These are phyloP conservation scores for Glebionis coronaria DNA, from an alignment of 129 eudicot species.

Conservation along the genomic window DNA sequence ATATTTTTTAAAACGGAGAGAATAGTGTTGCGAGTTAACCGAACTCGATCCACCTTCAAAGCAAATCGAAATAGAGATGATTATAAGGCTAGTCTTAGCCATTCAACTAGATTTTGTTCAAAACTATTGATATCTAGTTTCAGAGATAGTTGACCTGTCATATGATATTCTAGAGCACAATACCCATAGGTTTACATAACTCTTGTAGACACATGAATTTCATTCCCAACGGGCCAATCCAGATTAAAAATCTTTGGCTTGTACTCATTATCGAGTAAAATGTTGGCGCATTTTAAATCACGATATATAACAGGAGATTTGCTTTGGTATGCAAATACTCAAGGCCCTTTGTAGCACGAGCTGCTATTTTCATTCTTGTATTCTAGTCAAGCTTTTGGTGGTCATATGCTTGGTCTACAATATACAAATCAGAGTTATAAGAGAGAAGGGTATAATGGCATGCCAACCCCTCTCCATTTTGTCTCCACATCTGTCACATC, in stretches of 20 bases:
- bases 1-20: no score
- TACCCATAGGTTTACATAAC: conserved; percentile 49
- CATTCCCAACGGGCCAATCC: conserved; percentile 38
- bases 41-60: no score
- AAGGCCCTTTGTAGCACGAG: conserved; percentile 70
- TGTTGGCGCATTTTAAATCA: conserved; percentile 64
- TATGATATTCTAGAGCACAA: conserved; percentile 57
- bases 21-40: no score
- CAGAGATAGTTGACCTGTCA: conserved; percentile 37
- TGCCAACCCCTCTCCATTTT: no score
- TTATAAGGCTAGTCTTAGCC: conserved; percentile 23
- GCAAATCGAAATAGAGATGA: background rate
- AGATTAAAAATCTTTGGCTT: conserved; percentile 32
- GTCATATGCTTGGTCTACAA: conserved; percentile 50
- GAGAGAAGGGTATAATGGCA: no score
- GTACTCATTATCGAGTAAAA: conserved; percentile 51
- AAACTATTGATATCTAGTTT: conserved; percentile 36
- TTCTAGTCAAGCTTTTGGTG: conserved; percentile 56
- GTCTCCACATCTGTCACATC: no score
- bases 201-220: conserved; percentile 36
- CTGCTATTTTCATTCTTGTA: conserved; percentile 73
- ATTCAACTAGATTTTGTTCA: conserved; percentile 35
- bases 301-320: conserved; percentile 68
- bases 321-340: conserved; percentile 69
- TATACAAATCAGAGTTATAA: background rate